Base-by-base conservation (phyloP, 768 basidiomycete genomes). In the Coprinellus micaceus region DNA sequence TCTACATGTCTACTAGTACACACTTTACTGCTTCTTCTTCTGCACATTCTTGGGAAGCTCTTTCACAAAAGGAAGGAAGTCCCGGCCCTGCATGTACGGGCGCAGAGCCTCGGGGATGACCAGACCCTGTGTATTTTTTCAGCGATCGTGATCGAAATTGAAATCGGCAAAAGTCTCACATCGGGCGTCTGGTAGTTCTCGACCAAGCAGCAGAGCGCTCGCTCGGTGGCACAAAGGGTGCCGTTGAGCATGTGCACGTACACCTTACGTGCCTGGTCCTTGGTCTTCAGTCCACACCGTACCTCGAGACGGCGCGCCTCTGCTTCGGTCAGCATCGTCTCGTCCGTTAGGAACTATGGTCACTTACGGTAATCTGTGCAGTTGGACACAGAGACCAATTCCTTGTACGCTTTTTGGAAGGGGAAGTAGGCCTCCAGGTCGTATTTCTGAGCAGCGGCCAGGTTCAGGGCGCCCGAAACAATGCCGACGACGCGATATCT, bases 221-320 rank as follows among this genome's bases (percentile, higher is more conserved):
- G 91, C 73, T 96, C 92, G 1, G 97, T 98, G 1, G 97, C 97
- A 64, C 94, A 97, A 44, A 99, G 81, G 2, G 97, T 99, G 33
- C 94, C 96, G 70, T 99, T 99, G 66, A 99, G 75, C 97, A 99
- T 99, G 77, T 99, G 97, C 4, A 97, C 95, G 72, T 98, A 98
- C 4, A 94, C 75, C 67, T 98, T 95, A 57, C 90, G 83, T 50
- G 89, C 79, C 66, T 98, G 93, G 28, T 94, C 94, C 64, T 92
- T 91, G 58, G 80, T 78, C 73, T 95, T 97, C 69, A 95, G 77
- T 9, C 97, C 97, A 66, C 94, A 94, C 43, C 94, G 83, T 24
- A 99, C 86, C 69, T 99, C 97, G 52, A 99, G 81, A 56, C 91
- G 82, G 66, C 97, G 84, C 64, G 88, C 88, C 80, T 99, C 96